Conservation (phyloP, 768 basidiomycete genomes). For the Boletus edulis region DNA sequence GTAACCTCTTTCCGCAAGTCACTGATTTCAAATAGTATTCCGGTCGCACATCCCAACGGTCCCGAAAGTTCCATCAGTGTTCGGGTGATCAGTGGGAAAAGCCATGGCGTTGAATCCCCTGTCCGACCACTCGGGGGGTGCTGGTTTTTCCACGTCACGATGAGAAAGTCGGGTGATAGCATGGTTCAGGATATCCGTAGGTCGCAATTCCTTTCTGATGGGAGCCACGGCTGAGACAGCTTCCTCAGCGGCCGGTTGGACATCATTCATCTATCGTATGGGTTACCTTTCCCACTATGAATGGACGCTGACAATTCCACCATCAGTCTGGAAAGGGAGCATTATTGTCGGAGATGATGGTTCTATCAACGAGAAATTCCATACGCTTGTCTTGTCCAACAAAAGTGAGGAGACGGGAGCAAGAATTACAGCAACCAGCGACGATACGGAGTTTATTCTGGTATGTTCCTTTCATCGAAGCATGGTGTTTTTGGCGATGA, state of each 20-base stretch:
- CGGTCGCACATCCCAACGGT: slow-evolving; percentile 70
- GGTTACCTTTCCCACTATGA: background rate
- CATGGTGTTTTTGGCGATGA: background rate
- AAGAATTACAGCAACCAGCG: slow-evolving; percentile 52
- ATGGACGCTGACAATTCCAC: background rate
- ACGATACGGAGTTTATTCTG: slow-evolving; percentile 73
- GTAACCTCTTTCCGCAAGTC: background rate
- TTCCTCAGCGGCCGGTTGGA: slow-evolving; percentile 76
- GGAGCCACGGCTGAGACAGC: background rate
- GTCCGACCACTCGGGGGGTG: slow-evolving; percentile 91
- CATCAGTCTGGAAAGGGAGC: slow-evolving; percentile 45
- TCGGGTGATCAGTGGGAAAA: slow-evolving; percentile 87
- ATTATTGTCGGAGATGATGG: slow-evolving; percentile 56
- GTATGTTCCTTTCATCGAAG: slow-evolving; percentile 37
- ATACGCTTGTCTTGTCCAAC: slow-evolving; percentile 83
- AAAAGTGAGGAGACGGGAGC: slow-evolving; percentile 64
- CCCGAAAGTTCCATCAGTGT: slow-evolving; percentile 64
- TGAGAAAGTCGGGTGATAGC: slow-evolving; percentile 52
- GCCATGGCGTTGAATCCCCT: slow-evolving; percentile 82
- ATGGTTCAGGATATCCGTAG: slow-evolving; percentile 84
- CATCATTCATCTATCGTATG: slow-evolving; percentile 81
- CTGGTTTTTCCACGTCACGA: slow-evolving; percentile 84
- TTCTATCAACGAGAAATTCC: slow-evolving; percentile 51
- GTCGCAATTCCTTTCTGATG: slow-evolving; percentile 23
- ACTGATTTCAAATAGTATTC: slow-evolving; percentile 48